These are phyloP conservation scores for Sechiopsis laciniata DNA, from an alignment of 306 rosid species.

Conservation along the genomic window DNA sequence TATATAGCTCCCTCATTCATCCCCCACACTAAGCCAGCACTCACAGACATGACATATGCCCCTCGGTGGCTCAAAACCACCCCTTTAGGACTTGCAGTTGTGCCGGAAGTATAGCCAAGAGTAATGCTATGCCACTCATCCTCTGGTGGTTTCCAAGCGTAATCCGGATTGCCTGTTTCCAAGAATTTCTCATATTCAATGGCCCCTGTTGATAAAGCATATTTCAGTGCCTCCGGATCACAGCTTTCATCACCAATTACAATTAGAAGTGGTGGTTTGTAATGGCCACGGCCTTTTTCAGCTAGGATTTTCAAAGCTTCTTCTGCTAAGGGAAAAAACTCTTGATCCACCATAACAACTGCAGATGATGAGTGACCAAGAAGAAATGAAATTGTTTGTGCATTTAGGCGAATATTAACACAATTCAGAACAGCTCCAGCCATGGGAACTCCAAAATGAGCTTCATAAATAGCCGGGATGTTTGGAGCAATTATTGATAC, in stretches of 20 bases:
- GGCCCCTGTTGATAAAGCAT: conserved; percentile 47
- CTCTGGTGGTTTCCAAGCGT: conserved; percentile 72
- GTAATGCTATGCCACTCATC: conserved; percentile 99
- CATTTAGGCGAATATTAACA: conserved; percentile 58
- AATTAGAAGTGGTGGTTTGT: conserved; percentile 53
- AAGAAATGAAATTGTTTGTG: conserved; percentile 50
- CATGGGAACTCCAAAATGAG: conserved; percentile 73
- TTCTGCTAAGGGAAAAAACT: conserved; percentile 46
- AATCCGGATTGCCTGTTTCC: conserved; percentile 71
- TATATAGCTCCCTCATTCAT: conserved; percentile 85
- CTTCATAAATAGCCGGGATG: conserved; percentile 83
- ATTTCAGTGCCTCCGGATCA: conserved; percentile 37
- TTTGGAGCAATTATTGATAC: conserved; percentile 90
- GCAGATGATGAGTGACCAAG: conserved; percentile 53
- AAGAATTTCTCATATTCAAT: conserved; percentile 64
- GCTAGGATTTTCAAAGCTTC: conserved; percentile 68
- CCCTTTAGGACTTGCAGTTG: conserved; percentile 93
- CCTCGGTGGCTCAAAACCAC: conserved; percentile 92
- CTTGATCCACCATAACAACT: conserved; percentile 60
- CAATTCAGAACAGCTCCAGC: conserved; percentile 57
- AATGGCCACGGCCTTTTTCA: conserved; percentile 37
- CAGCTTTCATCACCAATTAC: conserved; percentile 75
- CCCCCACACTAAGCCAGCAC: conserved; percentile 67
- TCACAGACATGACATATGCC: conserved; percentile 58
- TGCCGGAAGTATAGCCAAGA: conserved; percentile 89